Conservation (phyloP, 192 early-diverging fungal species). For the Phlyctochytrium bullatum region DNA sequence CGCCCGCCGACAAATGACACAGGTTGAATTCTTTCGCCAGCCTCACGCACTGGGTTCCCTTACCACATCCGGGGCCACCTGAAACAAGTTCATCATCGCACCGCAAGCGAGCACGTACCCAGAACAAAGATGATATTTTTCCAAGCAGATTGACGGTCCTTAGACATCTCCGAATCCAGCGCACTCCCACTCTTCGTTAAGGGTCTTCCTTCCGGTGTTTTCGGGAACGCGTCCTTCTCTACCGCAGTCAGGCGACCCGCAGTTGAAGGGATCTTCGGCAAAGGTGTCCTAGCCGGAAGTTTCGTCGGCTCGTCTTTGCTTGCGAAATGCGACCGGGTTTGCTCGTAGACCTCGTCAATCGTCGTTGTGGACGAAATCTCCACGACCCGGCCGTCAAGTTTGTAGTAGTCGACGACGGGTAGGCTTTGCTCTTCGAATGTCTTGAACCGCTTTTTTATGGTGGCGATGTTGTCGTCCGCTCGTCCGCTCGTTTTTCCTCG, state of each 20-base stretch:
- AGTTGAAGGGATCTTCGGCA: not conserved
- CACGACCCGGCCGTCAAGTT: conserved; percentile 22
- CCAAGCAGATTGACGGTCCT: conserved; percentile 33
- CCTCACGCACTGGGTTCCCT: conserved; percentile 84
- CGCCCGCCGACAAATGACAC: conserved; percentile 93
- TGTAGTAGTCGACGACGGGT: conserved; percentile 52
- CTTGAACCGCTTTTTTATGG: conserved; percentile 52
- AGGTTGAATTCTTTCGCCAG: conserved; percentile 87
- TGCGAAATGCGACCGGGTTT: conserved; percentile 22
- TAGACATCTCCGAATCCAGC: not conserved
- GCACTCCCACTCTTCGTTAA: not conserved
- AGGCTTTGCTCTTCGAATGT: conserved; percentile 51
- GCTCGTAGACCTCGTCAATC: conserved; percentile 24
- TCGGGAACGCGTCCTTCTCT: not conserved
- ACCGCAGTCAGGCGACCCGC: not conserved
- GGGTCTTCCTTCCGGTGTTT: not conserved
- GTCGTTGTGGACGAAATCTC: conserved; percentile 18
- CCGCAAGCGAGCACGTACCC: conserved; percentile 13
- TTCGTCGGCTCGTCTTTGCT: not conserved
- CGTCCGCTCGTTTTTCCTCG: conserved; percentile 53
- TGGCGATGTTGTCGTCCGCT: conserved; percentile 58
- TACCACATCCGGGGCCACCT: conserved; percentile 48
- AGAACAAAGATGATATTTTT: conserved; percentile 55
- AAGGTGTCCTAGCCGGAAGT: not conserved
- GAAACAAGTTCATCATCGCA: not conserved